A percentile compares a stretch with the other conserved stretches of the same genome.
These are phyloP conservation scores for Diaporthe australafricana DNA, from an alignment of 2,329 filamentous ascomycete species.

Conservation along the genomic window DNA sequence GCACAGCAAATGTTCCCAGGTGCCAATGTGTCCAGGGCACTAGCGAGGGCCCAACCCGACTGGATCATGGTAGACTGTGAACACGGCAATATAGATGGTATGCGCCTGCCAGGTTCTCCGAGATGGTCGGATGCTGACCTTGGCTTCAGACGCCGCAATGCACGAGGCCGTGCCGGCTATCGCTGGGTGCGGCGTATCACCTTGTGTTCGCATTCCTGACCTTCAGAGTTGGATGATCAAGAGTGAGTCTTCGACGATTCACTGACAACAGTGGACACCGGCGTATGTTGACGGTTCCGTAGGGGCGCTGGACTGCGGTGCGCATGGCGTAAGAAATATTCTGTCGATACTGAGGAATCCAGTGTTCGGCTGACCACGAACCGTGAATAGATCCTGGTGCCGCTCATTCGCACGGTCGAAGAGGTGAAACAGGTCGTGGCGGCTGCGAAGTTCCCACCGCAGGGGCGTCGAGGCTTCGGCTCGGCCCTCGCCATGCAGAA, in stretches of 20 bases:
- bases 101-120: slow-evolving; percentile 31
- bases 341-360: neutral
- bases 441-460: slow-evolving; percentile 67
- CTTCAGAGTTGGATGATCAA: slow-evolving; percentile 68
- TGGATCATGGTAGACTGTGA: slow-evolving; percentile 74
- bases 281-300: slow-evolving; percentile 38
- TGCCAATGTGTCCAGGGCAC: slow-evolving; percentile 66
- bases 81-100: slow-evolving; percentile 68
- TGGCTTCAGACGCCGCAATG: slow-evolving; percentile 61
- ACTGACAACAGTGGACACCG: no score
- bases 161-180: slow-evolving; percentile 69
- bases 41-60: slow-evolving; percentile 73
- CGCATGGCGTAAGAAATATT: slow-evolving; percentile 60
- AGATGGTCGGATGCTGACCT: neutral
- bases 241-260: slow-evolving; percentile 51
- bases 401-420: slow-evolving; percentile 65
- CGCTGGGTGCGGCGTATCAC: slow-evolving; percentile 65
- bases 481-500: slow-evolving; percentile 65
- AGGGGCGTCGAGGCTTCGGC: slow-evolving; percentile 65
- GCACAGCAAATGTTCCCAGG: slow-evolving; percentile 68
- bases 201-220: slow-evolving; percentile 68
- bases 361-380: slow-evolving; percentile 12
- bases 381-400: slow-evolving; percentile 57
- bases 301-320: slow-evolving; percentile 69
- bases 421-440: slow-evolving; percentile 62